phyloP scores from a whole-genome alignment of 2,329 filamentous ascomycete genomes.

The Diatrype stigma region DNA sequence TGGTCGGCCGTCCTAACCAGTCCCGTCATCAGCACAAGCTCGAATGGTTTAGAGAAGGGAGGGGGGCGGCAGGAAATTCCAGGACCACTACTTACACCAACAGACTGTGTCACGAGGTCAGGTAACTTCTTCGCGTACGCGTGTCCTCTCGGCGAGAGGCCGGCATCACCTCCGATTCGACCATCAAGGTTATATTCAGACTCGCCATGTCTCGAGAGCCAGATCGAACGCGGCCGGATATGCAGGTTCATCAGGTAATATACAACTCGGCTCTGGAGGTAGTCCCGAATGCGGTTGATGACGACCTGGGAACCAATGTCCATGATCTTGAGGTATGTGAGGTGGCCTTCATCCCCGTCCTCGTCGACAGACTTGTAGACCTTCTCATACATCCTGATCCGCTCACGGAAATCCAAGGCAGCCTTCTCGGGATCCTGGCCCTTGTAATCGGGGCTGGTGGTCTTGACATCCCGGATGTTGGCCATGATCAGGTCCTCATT shows the following conservation, averaged over 20 bases:
- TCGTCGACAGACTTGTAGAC: conserved; percentile 92
- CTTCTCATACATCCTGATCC: conserved; percentile 96
- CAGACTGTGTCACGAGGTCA: conserved; percentile 77
- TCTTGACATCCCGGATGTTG: conserved; percentile 97
- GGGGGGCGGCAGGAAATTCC: conserved; percentile 13
- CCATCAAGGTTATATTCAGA: conserved; percentile 88
- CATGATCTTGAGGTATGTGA: conserved; percentile 97
- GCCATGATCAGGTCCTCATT: conserved; percentile 95
- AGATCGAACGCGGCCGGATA: conserved; percentile 93
- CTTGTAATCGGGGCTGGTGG: conserved; percentile 88
- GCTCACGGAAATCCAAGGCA: conserved; percentile 85
- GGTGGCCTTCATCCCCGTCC: conserved; percentile 70
- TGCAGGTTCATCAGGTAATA: conserved; percentile 99
- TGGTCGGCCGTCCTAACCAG: conserved; percentile 51
- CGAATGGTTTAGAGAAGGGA: neutral
- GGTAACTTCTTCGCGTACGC: conserved; percentile 83
- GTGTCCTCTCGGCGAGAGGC: conserved; percentile 80
- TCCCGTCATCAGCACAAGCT: conserved; percentile 7
- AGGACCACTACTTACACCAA: conserved; percentile 59
- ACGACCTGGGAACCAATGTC: conserved; percentile 94
- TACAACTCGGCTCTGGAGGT: conserved; percentile 90
- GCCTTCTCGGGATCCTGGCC: conserved; percentile 92
- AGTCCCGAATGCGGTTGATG: conserved; percentile 96
- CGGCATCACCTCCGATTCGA: conserved; percentile 87
- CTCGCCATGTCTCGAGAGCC: conserved; percentile 94